Evolutionary conservation across 441 rosid species (phyloP), one percentile per base, ranked within the genome.

Genomic region (Gossypium gossypioides): DNA sequence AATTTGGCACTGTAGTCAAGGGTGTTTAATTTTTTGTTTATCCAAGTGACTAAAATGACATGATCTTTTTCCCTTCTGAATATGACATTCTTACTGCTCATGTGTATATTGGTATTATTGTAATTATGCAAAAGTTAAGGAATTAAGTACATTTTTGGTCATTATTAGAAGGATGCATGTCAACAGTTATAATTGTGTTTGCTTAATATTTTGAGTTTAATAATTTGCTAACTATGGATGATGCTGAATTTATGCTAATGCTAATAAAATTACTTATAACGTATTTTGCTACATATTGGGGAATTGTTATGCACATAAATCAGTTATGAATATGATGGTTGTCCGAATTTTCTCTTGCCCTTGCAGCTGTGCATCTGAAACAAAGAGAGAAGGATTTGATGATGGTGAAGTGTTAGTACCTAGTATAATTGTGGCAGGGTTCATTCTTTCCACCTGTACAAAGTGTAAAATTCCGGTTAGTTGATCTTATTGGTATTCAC

Each of bases 401-500:
- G 85, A 81, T 61, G 72, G 32, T 72, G 79, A 72, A 73, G 88
- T 87, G 70, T 77, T 82, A 40, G 61, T 90, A 65, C 78, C 81
- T 34, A 75, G 74, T 78, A 83, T 84, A 71, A 78, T 88, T 77
- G 84, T 90, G 72, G 97, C 91, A 82, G 92, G 94, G 69, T 91
- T 93, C 77, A 85, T 83, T 73, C 83, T 96, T 79, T 89, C 97
- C 64, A 72, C 88, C 76, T 81, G 77, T 66, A 84, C 86, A 52
- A 83, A 86, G 74, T 76, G 56, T 82, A 84, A 82, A 68, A 69
- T 85, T 72, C 79, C 89, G 98, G 99, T 93, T 76, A 68, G 68
- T 56, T 50, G 21, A 70, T 65, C 34, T 79, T 62, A 8, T 64
- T 46, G 68, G 40, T 66, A 54, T 60, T 74, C 6, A 74, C 18